phyloP scores from a whole-genome alignment of 2,329 filamentous ascomycete species.

The Cladosporium oxysporum region DNA sequence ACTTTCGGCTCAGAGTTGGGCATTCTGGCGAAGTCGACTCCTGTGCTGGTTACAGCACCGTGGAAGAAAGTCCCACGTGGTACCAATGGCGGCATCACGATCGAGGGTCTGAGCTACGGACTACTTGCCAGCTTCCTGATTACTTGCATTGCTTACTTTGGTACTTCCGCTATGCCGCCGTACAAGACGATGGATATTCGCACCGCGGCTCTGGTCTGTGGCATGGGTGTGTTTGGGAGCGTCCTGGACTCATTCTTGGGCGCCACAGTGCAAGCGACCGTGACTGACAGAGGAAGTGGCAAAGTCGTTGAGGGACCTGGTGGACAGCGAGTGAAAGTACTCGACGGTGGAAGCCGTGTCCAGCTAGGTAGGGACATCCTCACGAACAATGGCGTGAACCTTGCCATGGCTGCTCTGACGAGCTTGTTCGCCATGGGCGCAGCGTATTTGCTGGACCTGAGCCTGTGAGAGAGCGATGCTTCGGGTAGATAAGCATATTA shows the following conservation, averaged over 20 bases:
- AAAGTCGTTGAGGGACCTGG: slow-evolving; percentile 81
- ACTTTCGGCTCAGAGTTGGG: slow-evolving; percentile 95
- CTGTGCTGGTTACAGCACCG: slow-evolving; percentile 82
- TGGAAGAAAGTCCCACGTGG: slow-evolving; percentile 81
- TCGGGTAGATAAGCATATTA: background rate
- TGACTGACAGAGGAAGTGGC: slow-evolving; percentile 78
- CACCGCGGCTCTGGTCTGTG: slow-evolving; percentile 50
- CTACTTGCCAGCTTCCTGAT: slow-evolving; percentile 53
- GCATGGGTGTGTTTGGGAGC: slow-evolving; percentile 77
- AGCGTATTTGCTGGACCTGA: slow-evolving; percentile 34
- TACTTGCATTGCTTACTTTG: slow-evolving; percentile 64
- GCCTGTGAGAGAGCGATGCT: background rate
- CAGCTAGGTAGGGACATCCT: slow-evolving; percentile 72
- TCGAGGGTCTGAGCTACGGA: slow-evolving; percentile 61
- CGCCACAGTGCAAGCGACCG: slow-evolving; percentile 79
- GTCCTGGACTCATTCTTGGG: slow-evolving; percentile 86
- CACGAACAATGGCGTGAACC: slow-evolving; percentile 95
- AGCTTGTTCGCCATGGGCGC: slow-evolving; percentile 74
- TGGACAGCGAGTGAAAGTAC: slow-evolving; percentile 52
- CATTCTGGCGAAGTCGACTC: slow-evolving; percentile 74
- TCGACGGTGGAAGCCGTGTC: slow-evolving; percentile 40
- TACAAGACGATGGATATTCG: slow-evolving; percentile 21
- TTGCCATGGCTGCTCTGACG: slow-evolving; percentile 83
- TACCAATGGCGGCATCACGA: slow-evolving; percentile 89
- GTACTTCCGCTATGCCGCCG: slow-evolving; percentile 26